These are phyloP conservation scores for Hymenoscyphus linearis DNA, from an alignment of 2,329 filamentous ascomycete genomes.

Conservation along the genomic window DNA sequence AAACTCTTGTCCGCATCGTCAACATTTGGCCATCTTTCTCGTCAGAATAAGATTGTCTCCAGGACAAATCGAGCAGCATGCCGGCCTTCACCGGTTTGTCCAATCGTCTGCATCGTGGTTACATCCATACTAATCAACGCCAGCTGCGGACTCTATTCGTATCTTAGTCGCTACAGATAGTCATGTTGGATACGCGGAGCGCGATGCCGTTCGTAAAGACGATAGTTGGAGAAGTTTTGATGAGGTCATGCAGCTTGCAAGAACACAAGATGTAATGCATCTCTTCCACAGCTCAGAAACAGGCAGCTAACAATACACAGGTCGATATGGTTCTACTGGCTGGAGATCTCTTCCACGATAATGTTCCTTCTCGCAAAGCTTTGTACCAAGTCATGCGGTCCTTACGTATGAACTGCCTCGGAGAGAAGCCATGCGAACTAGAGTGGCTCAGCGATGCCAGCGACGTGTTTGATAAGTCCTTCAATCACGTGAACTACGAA, in stretches of 20 bases:
- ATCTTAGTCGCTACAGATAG: constrained; percentile 94
- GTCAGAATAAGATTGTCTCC: not conserved
- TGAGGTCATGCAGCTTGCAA: constrained; percentile 87
- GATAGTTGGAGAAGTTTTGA: constrained; percentile 97
- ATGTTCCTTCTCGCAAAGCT: constrained; percentile 90
- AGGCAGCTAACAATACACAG: constrained; percentile 32
- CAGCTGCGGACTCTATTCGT: constrained; percentile 73
- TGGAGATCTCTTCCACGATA: constrained; percentile 96
- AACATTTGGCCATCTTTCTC: not conserved
- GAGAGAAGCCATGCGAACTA: constrained; percentile 91
- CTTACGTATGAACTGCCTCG: constrained; percentile 85
- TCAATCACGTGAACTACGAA: constrained; percentile 95
- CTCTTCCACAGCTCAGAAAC: not conserved
- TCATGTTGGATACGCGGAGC: constrained; percentile 94
- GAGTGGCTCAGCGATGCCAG: constrained; percentile 92
- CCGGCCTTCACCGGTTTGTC: constrained; percentile 22
- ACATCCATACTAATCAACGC: constrained; percentile 8
- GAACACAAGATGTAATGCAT: constrained; percentile 66
- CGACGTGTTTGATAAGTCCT: constrained; percentile 83
- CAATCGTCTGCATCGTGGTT: not conserved
- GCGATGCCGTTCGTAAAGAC: constrained; percentile 88
- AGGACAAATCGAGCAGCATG: constrained; percentile 18
- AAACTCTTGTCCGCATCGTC: not conserved
- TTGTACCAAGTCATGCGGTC: constrained; percentile 98
- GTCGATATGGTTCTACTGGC: constrained; percentile 96